These are phyloP conservation scores for Neurospora sp. DNA, from an alignment of 495 filamentous ascomycete genomes.

Conservation along the genomic window DNA sequence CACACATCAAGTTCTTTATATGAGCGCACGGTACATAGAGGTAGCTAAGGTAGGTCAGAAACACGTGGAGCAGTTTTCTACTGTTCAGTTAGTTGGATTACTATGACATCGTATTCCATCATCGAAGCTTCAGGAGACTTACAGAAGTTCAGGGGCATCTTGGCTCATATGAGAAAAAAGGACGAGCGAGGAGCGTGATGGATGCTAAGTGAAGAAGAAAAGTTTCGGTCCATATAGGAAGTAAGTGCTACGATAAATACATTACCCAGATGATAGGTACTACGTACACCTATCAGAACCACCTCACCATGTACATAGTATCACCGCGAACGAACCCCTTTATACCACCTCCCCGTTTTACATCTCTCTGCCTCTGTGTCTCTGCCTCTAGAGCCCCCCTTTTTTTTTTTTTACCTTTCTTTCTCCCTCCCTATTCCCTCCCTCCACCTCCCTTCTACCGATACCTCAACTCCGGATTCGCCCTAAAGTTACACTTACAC, in stretches of 20 bases:
- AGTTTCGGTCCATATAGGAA: neutral
- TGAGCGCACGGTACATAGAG: neutral
- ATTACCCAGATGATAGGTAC: neutral
- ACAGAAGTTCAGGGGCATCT: neutral
- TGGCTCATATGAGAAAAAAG: neutral
- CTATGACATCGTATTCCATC: neutral
- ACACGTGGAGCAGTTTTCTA: neutral
- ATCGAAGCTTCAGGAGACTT: neutral
- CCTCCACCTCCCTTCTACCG: conserved; percentile 8
- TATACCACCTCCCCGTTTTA: neutral
- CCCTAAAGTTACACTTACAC: conserved; percentile 61
- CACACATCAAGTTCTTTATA: neutral
- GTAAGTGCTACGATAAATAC: neutral
- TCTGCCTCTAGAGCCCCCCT: neutral
- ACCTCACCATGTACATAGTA: no score
- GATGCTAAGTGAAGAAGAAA: neutral
- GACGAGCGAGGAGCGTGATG: neutral
- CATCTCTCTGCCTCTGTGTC: neutral
- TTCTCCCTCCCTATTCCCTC: neutral
- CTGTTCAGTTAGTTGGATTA: neutral
- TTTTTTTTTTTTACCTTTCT: no score
- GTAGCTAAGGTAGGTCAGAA: no score
- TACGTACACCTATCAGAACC: neutral
- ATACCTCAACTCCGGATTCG: conserved; percentile 40
- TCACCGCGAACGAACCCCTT: no score